Evolutionary conservation across 2,329 filamentous ascomycete genomes (phyloP), one percentile per base, ranked within the genome.

Genomic region (Nigrograna mackinnonii): DNA sequence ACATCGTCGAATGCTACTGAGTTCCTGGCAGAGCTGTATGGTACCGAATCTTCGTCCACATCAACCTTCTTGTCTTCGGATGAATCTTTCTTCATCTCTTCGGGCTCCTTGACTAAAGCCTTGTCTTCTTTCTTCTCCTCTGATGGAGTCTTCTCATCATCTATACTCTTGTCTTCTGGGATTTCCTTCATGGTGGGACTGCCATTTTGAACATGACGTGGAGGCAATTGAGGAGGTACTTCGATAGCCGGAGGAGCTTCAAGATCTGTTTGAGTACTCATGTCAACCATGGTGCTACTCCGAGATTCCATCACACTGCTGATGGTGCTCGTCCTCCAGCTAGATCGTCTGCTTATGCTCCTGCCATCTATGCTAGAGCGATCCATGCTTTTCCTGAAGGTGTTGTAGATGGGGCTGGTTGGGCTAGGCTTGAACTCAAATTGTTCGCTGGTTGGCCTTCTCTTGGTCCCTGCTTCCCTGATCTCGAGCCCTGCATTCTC

Each of bases 401-500:
- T 84, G 68, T 65, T 72, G 67, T 76, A 83, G 26, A 84, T 72
- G 1, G 91, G 89, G 65, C 89, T 95, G 7, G 82, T 82, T 1
- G 89, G 86, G 39, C 79, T 83, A 3, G 89, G 87, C 52, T 84
- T 84, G 68, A 89, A 94, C 60, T 92, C 89, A 65, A 96, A 95
- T 54, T 87, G 82, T 44, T 86, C 89, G 72, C 86, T 90, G 18
- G 81, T 77, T 2, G 91, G 89, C 41, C 89, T 78, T 40, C 82
- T 76, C 37, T 84, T 82, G 2, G 85, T 86, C 22, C 90, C 91
- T n/a, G 91, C 91, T 71, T 96, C 91, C 39, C 88, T 82, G 52
- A 97, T 94, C 56, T 92, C 89, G 42, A 96, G 74, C 2, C 92
- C 92, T 47, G 91, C 88, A 74, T 90, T 86, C 63, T 96, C 90